Conservation (phyloP, 441 rosid genomes). For the Erodium chrysanthum region DNA sequence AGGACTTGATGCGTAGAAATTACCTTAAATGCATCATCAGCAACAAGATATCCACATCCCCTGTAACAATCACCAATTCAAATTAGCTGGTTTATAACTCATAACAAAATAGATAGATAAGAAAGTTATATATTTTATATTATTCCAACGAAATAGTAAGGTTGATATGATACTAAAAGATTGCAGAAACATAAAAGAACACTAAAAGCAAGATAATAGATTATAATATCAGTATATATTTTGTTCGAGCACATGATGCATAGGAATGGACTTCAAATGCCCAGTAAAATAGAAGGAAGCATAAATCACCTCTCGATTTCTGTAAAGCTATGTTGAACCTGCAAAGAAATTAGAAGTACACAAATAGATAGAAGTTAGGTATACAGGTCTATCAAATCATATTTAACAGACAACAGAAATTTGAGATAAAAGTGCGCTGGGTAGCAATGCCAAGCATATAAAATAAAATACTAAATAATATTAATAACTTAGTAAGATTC, state of each 20-base stretch:
- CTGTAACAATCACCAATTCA: slow-evolving; percentile 23
- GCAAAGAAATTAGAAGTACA: slow-evolving; percentile 8
- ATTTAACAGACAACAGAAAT: too few relatives aligned
- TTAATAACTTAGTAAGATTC: neutral
- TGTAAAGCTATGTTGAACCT: slow-evolving; percentile 58
- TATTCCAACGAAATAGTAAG: neutral
- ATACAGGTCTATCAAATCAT: neutral
- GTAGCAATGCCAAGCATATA: neutral
- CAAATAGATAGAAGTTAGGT: neutral
- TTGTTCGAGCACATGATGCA: too few relatives aligned
- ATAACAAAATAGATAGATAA: neutral
- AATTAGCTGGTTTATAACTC: too few relatives aligned
- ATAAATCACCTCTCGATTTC: slow-evolving; percentile 45
- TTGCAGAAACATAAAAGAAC: too few relatives aligned
- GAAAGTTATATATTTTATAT: neutral
- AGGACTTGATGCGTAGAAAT: neutral
- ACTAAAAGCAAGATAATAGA: too few relatives aligned
- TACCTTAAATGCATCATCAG: slow-evolving; percentile 31
- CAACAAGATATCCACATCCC: slow-evolving; percentile 42
- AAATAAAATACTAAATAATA: neutral
- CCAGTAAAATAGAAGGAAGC: neutral
- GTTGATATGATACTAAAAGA: too few relatives aligned
- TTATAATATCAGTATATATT: too few relatives aligned
- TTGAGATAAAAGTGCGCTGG: too few relatives aligned
- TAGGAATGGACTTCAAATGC: too few relatives aligned